Conservation (phyloP, 1,139 yeast species). For the Geotrichum restrictum region DNA sequence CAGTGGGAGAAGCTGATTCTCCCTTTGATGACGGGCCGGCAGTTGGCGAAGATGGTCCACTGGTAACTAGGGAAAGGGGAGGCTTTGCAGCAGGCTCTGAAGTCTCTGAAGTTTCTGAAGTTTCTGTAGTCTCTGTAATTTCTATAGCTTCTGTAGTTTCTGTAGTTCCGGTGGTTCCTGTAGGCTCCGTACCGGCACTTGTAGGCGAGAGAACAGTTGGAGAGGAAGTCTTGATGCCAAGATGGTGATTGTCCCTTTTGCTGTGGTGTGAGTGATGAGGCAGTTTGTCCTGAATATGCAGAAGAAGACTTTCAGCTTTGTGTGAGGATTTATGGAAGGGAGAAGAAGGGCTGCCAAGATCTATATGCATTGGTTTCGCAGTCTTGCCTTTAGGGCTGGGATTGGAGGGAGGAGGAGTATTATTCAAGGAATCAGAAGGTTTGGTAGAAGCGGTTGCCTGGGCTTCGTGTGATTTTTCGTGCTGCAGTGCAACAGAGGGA, state of each 20-base stretch:
- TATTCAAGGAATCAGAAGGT: neutral
- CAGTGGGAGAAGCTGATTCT: neutral
- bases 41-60: neutral
- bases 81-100: neutral
- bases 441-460: neutral
- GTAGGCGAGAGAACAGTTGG: too few relatives aligned
- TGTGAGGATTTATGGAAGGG: neutral
- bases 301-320: constrained; percentile 7
- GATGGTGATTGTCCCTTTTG: constrained; percentile 28
- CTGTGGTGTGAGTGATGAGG: constrained; percentile 13
- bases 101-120: neutral
- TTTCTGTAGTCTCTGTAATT: neutral
- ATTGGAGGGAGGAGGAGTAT: neutral
- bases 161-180: too few relatives aligned
- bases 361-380: neutral
- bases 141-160: too few relatives aligned
- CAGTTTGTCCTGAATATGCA: neutral
- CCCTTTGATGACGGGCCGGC: too few relatives aligned
- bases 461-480: neutral
- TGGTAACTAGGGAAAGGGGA: neutral
- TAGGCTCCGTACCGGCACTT: too few relatives aligned
- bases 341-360: neutral
- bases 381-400: neutral
- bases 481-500: constrained; percentile 1
- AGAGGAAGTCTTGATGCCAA: constrained; percentile 2